A percentile compares a stretch with the other conserved stretches of the same genome.
Conservation (phyloP, 2,329 filamentous ascomycete species). For the Coniella lustricola region DNA sequence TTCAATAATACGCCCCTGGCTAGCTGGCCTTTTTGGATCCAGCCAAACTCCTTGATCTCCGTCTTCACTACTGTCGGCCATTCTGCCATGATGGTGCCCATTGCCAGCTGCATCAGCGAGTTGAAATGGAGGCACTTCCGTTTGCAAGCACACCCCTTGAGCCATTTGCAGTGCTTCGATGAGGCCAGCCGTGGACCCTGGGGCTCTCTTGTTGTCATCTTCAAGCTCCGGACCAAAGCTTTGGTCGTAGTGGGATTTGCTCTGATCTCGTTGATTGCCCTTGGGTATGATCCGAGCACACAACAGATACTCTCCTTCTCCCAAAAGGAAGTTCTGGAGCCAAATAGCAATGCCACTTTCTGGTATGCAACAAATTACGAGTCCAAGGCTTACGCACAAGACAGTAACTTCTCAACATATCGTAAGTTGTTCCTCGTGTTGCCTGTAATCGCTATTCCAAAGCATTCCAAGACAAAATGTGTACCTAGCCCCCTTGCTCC, state of each 20-base stretch:
- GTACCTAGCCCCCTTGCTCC: too few relatives aligned
- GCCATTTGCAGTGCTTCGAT: slow-evolving; percentile 20
- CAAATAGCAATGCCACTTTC: too few relatives aligned
- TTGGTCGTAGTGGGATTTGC: slow-evolving; percentile 8
- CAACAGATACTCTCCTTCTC: slow-evolving; percentile 18
- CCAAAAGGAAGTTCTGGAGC: too few relatives aligned
- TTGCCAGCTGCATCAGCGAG: slow-evolving; percentile 20
- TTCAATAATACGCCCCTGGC: slow-evolving; percentile 1
- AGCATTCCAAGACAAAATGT: too few relatives aligned
- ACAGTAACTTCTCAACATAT: too few relatives aligned
- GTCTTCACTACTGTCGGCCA: slow-evolving; percentile 18
- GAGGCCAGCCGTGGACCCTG: slow-evolving; percentile 22
- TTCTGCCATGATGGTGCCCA: slow-evolving; percentile 18
- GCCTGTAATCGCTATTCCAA: too few relatives aligned
- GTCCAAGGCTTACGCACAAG: too few relatives aligned
- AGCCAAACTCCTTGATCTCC: slow-evolving; percentile 18
- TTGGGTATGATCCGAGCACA: slow-evolving; percentile 17
- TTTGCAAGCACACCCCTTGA: slow-evolving; percentile 3
- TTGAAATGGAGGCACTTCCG: slow-evolving; percentile 21
- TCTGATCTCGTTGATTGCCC: slow-evolving; percentile 12
- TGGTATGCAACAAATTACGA: too few relatives aligned
- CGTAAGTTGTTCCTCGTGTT: too few relatives aligned
- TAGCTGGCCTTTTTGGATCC: slow-evolving; percentile 4
- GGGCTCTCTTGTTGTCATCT: slow-evolving; percentile 16
- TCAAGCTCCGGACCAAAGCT: not conserved